Conservation (phyloP, 768 basidiomycete genomes). For the Mycena latifolia region DNA sequence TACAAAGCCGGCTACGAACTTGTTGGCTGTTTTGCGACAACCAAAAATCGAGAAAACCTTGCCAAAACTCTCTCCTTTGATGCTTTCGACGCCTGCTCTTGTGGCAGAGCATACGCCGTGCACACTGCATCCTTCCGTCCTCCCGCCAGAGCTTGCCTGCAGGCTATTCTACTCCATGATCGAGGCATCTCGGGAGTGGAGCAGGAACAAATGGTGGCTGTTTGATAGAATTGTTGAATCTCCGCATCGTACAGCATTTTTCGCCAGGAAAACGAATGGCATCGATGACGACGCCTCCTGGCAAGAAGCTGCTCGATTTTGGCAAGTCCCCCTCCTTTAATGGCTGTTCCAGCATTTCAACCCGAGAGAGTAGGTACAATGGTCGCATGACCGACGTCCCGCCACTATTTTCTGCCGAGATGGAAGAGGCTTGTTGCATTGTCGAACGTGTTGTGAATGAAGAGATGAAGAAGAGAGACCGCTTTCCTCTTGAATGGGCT, state of each 20-base stretch:
- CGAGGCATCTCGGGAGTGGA: conserved; percentile 71
- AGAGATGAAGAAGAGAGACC: conserved; percentile 72
- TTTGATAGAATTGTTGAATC: conserved; percentile 87
- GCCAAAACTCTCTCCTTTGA: conserved; percentile 68
- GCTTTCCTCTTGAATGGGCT: conserved; percentile 78
- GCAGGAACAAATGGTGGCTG: conserved; percentile 86
- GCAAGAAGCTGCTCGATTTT: conserved; percentile 82
- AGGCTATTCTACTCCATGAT: conserved; percentile 81
- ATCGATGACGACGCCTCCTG: conserved; percentile 61
- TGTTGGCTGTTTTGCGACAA: conserved; percentile 70
- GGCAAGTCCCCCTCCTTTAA: conserved; percentile 56
- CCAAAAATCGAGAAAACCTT: conserved; percentile 50
- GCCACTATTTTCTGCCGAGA: conserved; percentile 66
- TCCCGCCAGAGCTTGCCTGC: conserved; percentile 83
- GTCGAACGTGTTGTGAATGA: conserved; percentile 79
- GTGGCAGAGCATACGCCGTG: conserved; percentile 81
- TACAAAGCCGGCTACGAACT: conserved; percentile 53
- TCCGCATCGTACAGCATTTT: conserved; percentile 87
- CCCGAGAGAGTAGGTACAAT: conserved; percentile 74
- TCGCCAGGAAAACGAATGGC: conserved; percentile 64
- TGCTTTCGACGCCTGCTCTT: conserved; percentile 70
- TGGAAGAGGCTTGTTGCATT: conserved; percentile 85
- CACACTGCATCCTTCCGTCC: conserved; percentile 75
- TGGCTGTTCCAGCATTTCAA: conserved; percentile 10
- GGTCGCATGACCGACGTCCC: conserved; percentile 73